phyloP scores from a whole-genome alignment of 192 early-diverging fungal species.

The Coemansia sp. region DNA sequence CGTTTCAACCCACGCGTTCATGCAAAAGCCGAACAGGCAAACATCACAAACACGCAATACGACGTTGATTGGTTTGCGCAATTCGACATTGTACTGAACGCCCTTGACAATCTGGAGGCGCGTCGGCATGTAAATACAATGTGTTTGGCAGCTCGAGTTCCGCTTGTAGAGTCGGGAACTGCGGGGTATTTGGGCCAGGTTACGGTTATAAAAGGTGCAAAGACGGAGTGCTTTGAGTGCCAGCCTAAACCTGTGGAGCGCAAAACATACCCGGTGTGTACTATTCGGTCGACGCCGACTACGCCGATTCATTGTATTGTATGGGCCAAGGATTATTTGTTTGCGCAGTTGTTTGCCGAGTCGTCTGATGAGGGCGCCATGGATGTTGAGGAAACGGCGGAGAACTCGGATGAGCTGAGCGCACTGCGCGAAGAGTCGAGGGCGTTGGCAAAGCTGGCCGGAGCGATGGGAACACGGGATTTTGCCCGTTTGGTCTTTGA shows the following conservation, averaged over 20 bases:
- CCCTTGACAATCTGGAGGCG: conserved; percentile 94
- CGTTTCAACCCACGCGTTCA: conserved; percentile 73
- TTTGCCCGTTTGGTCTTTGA: conserved; percentile 67
- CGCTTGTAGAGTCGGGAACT: conserved; percentile 96
- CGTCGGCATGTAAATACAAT: conserved; percentile 91
- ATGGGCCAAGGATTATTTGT: conserved; percentile 98
- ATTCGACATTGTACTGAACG: conserved; percentile 93
- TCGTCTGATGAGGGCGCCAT: conserved; percentile 6
- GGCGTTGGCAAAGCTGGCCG: conserved; percentile 68
- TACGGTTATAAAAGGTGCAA: conserved; percentile 73
- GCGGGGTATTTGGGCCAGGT: conserved; percentile 93
- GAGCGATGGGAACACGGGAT: conserved; percentile 57
- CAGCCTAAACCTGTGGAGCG: conserved; percentile 75
- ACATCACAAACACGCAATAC: conserved; percentile 86
- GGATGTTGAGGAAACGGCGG: conserved; percentile 56
- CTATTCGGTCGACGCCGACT: conserved; percentile 92
- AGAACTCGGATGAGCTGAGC: conserved; percentile 68
- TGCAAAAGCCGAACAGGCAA: conserved; percentile 65
- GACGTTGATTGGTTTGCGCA: conserved; percentile 82
- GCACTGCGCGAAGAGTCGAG: conserved; percentile 71
- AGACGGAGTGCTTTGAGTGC: conserved; percentile 94
- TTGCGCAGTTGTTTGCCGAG: conserved; percentile 74
- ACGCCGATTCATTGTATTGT: conserved; percentile 97
- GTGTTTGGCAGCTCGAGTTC: conserved; percentile 88
- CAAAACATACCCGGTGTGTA: conserved; percentile 94